Percentiles rank a stretch among this genome's conserved stretches.
Evolutionary conservation across 2,329 filamentous ascomycete genomes (phyloP).

Genomic region (Diaporthe amygdali): DNA sequence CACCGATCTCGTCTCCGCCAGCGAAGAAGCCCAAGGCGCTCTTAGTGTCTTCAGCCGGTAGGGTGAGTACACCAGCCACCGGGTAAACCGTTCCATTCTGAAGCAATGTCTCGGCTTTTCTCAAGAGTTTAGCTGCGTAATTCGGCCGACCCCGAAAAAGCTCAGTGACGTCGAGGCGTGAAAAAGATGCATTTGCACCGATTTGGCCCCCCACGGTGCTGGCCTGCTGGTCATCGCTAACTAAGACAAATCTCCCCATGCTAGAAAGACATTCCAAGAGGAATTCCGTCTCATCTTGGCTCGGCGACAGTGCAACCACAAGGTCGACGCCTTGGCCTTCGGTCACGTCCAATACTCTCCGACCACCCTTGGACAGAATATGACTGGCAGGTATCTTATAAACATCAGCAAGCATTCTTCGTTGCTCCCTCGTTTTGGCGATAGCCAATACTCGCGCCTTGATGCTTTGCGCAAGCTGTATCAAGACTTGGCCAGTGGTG

Average conservation of each 20-base stretch:
- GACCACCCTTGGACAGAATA: too few relatives aligned
- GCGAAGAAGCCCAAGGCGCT: conserved; percentile 41
- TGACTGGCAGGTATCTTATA: neutral
- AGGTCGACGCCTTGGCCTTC: too few relatives aligned
- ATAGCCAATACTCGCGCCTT: neutral
- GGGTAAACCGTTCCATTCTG: neutral
- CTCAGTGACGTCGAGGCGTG: neutral
- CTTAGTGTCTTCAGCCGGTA: conserved; percentile 9
- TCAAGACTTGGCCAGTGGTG: neutral
- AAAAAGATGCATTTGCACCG: neutral
- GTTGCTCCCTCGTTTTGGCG: neutral
- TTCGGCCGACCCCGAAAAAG: neutral
- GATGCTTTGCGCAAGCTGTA: neutral
- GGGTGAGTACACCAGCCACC: neutral
- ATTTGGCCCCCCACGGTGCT: neutral
- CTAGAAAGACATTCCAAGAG: neutral
- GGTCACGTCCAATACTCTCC: too few relatives aligned
- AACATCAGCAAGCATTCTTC: neutral
- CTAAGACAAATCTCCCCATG: neutral
- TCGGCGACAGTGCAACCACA: neutral
- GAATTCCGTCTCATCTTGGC: neutral
- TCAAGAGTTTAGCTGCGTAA: neutral
- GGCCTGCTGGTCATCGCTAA: conserved; percentile 46
- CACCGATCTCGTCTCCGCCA: conserved; percentile 20
- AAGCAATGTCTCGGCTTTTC: neutral